Percentiles rank a stretch among this genome's conserved stretches.
phyloP scores from a whole-genome alignment of 192 early-diverging fungal genomes.

The Gigaspora rosea region DNA sequence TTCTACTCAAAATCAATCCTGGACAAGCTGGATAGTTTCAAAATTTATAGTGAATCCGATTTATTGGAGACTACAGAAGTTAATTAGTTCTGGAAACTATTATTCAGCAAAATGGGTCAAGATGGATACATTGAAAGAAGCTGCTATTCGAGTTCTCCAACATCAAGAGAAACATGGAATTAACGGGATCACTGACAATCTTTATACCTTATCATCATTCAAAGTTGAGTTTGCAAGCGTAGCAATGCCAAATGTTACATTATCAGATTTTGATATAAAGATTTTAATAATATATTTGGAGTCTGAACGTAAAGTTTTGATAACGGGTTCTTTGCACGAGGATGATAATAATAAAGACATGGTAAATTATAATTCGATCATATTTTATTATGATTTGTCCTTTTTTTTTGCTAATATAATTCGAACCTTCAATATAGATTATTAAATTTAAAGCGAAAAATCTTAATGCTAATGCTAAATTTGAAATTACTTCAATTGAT shows the following conservation, averaged over 20 bases:
- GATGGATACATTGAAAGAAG: slow-evolving; percentile 15
- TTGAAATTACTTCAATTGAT: slow-evolving; percentile 56
- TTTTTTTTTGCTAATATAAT: neutral
- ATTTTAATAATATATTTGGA: slow-evolving; percentile 39
- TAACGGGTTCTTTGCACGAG: slow-evolving; percentile 18
- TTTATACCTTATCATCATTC: slow-evolving; percentile 27
- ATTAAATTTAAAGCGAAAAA: slow-evolving; percentile 43
- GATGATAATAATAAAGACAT: neutral
- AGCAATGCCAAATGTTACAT: slow-evolving; percentile 5
- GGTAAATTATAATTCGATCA: no score
- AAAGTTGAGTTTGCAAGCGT: slow-evolving; percentile 14
- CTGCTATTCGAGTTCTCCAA: neutral
- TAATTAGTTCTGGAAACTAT: neutral
- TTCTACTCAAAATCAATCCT: neutral
- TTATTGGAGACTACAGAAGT: neutral
- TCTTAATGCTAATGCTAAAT: slow-evolving; percentile 29
- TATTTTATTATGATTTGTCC: neutral
- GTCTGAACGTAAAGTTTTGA: slow-evolving; percentile 14
- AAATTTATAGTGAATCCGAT: neutral
- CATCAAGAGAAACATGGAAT: slow-evolving; percentile 21
- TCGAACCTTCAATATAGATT: slow-evolving; percentile 15
- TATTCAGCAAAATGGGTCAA: neutral
- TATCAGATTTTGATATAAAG: slow-evolving; percentile 39
- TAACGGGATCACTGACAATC: slow-evolving; percentile 23
- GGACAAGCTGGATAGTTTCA: slow-evolving; percentile 4